phyloP scores from a whole-genome alignment of 2,329 filamentous ascomycete genomes.

The Phyllosticta ampelicida region DNA sequence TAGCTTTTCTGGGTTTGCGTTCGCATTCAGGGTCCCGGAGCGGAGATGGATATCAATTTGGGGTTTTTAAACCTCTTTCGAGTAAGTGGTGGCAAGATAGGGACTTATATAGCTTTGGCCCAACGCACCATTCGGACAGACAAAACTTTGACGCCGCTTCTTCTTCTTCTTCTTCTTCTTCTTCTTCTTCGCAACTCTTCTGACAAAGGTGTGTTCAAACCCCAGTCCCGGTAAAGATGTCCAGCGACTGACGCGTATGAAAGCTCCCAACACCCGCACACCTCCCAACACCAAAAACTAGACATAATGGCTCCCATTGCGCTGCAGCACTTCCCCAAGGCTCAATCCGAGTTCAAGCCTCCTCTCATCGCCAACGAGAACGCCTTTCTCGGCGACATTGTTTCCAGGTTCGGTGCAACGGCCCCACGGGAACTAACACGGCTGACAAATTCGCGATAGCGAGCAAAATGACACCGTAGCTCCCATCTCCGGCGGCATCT shows the following conservation, averaged over 20 bases:
- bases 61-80: not conserved
- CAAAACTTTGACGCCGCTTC: too few relatives aligned
- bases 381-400: conserved; percentile 54
- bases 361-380: conserved; percentile 59
- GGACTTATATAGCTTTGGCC: not conserved
- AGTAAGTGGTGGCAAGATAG: not conserved
- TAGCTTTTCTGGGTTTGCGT: not conserved
- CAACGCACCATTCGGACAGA: too few relatives aligned
- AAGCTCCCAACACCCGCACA: not conserved
- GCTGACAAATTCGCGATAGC: conserved; percentile 21
- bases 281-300: not conserved
- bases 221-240: not conserved
- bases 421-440: not conserved
- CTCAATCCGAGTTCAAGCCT: conserved; percentile 50
- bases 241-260: not conserved
- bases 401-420: conserved; percentile 35
- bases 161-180: not conserved
- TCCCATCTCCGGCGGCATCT: conserved; percentile 54
- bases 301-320: conserved; percentile 17
- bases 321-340: conserved; percentile 46
- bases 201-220: not conserved
- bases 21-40: not conserved
- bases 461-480: conserved; percentile 45
- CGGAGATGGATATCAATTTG: not conserved
- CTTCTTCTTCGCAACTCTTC: not conserved